Evolutionary conservation across 2,329 filamentous ascomycete genomes (phyloP), one percentile per base, ranked within the genome.

Genomic region (Penicillium sp.): DNA sequence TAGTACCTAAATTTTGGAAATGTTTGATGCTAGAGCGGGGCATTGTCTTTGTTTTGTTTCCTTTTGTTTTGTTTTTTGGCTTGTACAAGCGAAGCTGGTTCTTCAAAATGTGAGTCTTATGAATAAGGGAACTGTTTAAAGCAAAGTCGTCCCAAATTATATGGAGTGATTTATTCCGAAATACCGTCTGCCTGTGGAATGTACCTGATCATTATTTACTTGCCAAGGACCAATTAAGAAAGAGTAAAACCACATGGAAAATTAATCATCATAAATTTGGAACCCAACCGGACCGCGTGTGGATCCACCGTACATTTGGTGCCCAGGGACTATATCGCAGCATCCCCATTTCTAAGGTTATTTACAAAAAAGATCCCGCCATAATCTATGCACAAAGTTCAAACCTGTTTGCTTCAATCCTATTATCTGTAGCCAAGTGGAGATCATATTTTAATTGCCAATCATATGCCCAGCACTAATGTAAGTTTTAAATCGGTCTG

Each of bases 371-470:
- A 31, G 3, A 4, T 33, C 11, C 31, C 14, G 31, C 31, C 31
- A 11, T 33, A 33, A 16, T 33, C 5, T 16, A 33, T 33, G 16
- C 35, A 19, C 35, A 10, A 19, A 19, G 42, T 46, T 27, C 25
- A 16, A 29, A 29, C 29, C 29, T 39, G 35, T 4, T 39, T 48
- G 9, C 6, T 35, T 35, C 47, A 19, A 16, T 35, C 14, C 21
- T 14, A 23, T 37, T 37, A 35, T 49, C 47, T 49, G 47, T 29
- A 48, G 6, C 25, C 4, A 26, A 50, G 51, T 54, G 55, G 55
- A 33, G 50, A 35, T 31, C 13, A 7, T 50, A 33, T 27, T 23
- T 26, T 19, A 14, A 42, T 7, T 49, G 11, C 49, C 54, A 57
- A 49, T 48, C 10, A 47, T 14, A 8, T 42, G 3, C 39, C 4